Conservation (phyloP, 2,329 filamentous ascomycete genomes). For the Aureobasidium subglaciale region DNA sequence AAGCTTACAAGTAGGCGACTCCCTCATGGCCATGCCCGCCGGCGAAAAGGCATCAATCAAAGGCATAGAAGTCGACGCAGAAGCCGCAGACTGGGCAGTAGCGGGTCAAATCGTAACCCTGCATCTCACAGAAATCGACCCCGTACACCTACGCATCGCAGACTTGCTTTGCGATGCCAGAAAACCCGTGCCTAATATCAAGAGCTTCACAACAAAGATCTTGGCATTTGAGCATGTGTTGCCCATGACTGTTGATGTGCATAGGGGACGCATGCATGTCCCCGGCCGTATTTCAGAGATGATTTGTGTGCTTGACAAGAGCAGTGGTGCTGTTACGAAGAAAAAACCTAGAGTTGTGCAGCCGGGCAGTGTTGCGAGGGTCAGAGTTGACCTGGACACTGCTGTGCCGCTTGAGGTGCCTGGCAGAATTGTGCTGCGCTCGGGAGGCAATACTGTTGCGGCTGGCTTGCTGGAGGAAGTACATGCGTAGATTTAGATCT, state of each 20-base stretch:
- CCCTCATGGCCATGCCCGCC: slow-evolving; percentile 70
- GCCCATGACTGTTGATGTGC: slow-evolving; percentile 83
- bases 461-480: slow-evolving; percentile 68
- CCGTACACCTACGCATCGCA: slow-evolving; percentile 64
- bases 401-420: slow-evolving; percentile 75
- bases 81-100: slow-evolving; percentile 77
- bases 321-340: slow-evolving; percentile 65
- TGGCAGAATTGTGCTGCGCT: slow-evolving; percentile 71
- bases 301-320: slow-evolving; percentile 69
- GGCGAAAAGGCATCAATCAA: slow-evolving; percentile 76
- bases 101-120: slow-evolving; percentile 83
- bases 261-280: slow-evolving; percentile 74
- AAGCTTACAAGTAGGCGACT: slow-evolving; percentile 75
- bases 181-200: slow-evolving; percentile 62
- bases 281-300: slow-evolving; percentile 68
- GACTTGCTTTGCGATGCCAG: slow-evolving; percentile 72
- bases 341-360: slow-evolving; percentile 80
- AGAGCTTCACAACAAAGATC: slow-evolving; percentile 72
- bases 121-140: slow-evolving; percentile 77
- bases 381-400: slow-evolving; percentile 60
- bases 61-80: slow-evolving; percentile 67
- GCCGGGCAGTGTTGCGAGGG: slow-evolving; percentile 68
- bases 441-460: slow-evolving; percentile 75
- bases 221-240: slow-evolving; percentile 84
- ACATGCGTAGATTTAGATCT: neutral